These are phyloP conservation scores for Kwoniella shivajii DNA, from an alignment of 1,284 basidiomycete species.

Conservation along the genomic window DNA sequence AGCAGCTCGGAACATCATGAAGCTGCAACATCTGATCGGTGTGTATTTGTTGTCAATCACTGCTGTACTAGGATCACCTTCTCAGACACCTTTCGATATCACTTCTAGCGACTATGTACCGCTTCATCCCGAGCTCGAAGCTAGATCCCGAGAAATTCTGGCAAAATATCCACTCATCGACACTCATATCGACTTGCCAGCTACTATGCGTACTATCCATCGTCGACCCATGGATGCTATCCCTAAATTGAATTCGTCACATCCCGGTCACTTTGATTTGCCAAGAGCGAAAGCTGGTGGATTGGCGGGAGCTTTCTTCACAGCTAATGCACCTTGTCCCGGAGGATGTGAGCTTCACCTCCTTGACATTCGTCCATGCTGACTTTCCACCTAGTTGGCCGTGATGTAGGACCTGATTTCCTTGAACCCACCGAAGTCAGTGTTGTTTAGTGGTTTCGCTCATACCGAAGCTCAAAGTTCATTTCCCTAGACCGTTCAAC, in stretches of 20 bases:
- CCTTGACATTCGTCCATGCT: too few relatives aligned
- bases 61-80: not conserved
- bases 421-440: constrained; percentile 71
- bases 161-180: constrained; percentile 25
- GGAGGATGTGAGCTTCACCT: not conserved
- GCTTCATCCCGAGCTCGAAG: constrained; percentile 8
- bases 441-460: not conserved
- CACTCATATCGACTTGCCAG: constrained; percentile 64
- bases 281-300: constrained; percentile 70
- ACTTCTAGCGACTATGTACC: constrained; percentile 1
- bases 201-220: constrained; percentile 59
- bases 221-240: constrained; percentile 59
- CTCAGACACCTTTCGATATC: not conserved
- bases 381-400: constrained; percentile 3
- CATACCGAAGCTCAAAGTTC: too few relatives aligned
- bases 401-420: constrained; percentile 61
- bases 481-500: constrained; percentile 58
- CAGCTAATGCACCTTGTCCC: constrained; percentile 63
- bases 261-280: constrained; percentile 76
- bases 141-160: constrained; percentile 14
- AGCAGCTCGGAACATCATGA: too few relatives aligned
- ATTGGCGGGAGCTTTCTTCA: constrained; percentile 84
- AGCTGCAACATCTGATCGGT: too few relatives aligned
- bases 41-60: too few relatives aligned
- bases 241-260: constrained; percentile 59